Percentiles rank a stretch among this genome's conserved stretches.
Evolutionary conservation across 345 rosid genomes (phyloP).

Genomic region (Aethionema arabicum): DNA sequence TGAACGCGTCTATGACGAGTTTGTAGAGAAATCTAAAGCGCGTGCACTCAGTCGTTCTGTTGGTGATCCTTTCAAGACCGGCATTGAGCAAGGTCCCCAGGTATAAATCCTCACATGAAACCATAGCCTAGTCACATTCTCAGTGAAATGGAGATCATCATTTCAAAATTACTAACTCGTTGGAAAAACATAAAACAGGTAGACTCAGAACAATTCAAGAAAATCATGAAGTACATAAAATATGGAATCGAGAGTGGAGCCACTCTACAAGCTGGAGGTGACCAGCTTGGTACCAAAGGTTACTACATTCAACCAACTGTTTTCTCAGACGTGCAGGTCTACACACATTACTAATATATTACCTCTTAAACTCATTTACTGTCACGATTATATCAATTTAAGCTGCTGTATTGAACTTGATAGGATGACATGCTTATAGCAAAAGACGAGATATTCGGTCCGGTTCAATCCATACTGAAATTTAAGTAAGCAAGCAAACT

Average conservation of each 20-base stretch:
- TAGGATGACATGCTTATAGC: constrained; percentile 96
- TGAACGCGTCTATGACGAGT: constrained; percentile 77
- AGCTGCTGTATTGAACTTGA: not conserved
- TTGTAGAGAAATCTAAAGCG: constrained; percentile 78
- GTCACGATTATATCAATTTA: not conserved
- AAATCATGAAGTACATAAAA: constrained; percentile 66
- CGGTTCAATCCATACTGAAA: constrained; percentile 84
- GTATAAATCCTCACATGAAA: constrained; percentile 37
- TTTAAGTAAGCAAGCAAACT: constrained; percentile 57
- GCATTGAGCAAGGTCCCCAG: constrained; percentile 97
- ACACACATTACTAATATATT: not conserved
- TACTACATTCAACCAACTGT: constrained; percentile 93
- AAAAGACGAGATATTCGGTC: constrained; percentile 90
- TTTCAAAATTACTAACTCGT: constrained; percentile 14
- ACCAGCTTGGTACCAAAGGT: constrained; percentile 63
- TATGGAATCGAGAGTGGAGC: constrained; percentile 82
- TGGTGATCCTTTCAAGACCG: constrained; percentile 86
- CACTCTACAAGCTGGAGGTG: constrained; percentile 88
- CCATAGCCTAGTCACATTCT: constrained; percentile 6
- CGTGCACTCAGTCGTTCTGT: constrained; percentile 66
- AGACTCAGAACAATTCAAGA: constrained; percentile 68
- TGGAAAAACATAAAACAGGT: constrained; percentile 40
- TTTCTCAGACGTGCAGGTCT: constrained; percentile 84
- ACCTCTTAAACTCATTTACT: not conserved
- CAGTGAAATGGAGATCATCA: constrained; percentile 15